Conservation (phyloP, 108 stramenopile species). For the Pelagomonas calceolata region DNA sequence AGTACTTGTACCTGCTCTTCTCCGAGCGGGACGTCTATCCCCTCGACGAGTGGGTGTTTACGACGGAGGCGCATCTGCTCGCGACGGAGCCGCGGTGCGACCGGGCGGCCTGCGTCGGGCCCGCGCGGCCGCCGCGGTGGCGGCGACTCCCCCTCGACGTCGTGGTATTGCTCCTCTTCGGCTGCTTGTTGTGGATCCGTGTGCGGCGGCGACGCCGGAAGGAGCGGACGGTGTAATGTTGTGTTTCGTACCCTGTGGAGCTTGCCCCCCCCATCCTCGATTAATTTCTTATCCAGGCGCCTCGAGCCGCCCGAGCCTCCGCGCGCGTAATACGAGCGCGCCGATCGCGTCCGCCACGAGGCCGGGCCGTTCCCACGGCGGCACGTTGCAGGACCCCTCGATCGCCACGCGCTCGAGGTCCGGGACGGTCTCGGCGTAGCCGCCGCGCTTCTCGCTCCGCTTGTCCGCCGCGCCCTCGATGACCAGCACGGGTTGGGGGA, state of each 20-base stretch:
- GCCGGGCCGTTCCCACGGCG: background rate
- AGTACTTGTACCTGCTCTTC: constrained; percentile 80
- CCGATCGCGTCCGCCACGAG: background rate
- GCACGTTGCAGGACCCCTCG: background rate
- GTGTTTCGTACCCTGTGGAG: no score
- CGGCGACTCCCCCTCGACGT: no score
- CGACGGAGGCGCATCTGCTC: constrained; percentile 92
- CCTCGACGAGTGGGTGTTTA: constrained; percentile 63
- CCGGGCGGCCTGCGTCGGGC: no score
- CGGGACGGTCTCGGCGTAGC: background rate
- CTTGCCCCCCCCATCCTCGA: no score
- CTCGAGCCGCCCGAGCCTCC: no score
- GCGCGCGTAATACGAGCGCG: no score
- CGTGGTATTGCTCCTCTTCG: no score
- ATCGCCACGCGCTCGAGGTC: background rate
- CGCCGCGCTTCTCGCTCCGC: background rate
- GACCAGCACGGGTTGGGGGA: background rate
- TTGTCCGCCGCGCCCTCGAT: background rate
- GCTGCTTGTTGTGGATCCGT: no score
- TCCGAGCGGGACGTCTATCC: constrained; percentile 44
- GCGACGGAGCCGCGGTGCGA: constrained; percentile 2
- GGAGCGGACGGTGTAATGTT: no score
- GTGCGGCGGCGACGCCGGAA: no score
- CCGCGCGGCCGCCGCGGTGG: no score
- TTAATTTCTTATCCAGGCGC: no score